These are phyloP conservation scores for Fusarium nodosum DNA, from an alignment of 2,329 filamentous ascomycete genomes.

Conservation along the genomic window DNA sequence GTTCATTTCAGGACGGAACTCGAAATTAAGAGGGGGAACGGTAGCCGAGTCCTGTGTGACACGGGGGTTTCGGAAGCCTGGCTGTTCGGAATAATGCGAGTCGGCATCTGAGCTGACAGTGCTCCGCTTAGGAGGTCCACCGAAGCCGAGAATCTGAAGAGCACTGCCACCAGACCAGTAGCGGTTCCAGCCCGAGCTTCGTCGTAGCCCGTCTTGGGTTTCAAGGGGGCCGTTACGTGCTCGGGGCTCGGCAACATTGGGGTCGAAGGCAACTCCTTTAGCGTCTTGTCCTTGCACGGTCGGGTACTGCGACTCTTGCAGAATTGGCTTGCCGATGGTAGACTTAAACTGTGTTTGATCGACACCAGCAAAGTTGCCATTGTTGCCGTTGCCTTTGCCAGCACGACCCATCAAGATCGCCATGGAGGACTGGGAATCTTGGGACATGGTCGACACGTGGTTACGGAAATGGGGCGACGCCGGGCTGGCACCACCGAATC, in stretches of 20 bases:
- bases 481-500: slow-evolving; percentile 63
- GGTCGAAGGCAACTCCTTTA: slow-evolving; percentile 58
- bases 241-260: slow-evolving; percentile 54
- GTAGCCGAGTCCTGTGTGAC: slow-evolving; percentile 76
- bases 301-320: slow-evolving; percentile 57
- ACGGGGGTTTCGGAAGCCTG: slow-evolving; percentile 53
- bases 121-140: slow-evolving; percentile 59
- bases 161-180: slow-evolving; percentile 83
- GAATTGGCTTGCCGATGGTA: slow-evolving; percentile 72
- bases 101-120: slow-evolving; percentile 69
- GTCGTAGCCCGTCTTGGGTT: slow-evolving; percentile 62
- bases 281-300: slow-evolving; percentile 57
- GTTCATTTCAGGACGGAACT: slow-evolving; percentile 72
- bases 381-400: slow-evolving; percentile 68
- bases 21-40: slow-evolving; percentile 76
- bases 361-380: slow-evolving; percentile 64
- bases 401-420: slow-evolving; percentile 76
- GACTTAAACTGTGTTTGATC: slow-evolving; percentile 74
- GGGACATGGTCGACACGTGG: slow-evolving; percentile 67
- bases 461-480: slow-evolving; percentile 61
- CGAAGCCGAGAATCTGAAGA: slow-evolving; percentile 74
- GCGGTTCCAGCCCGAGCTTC: slow-evolving; percentile 81
- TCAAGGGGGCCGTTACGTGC: slow-evolving; percentile 53
- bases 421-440: slow-evolving; percentile 72
- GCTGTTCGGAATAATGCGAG: slow-evolving; percentile 66